These are phyloP conservation scores for Akanthomyces lecanii DNA, from an alignment of 2,329 filamentous ascomycete species.

Conservation along the genomic window DNA sequence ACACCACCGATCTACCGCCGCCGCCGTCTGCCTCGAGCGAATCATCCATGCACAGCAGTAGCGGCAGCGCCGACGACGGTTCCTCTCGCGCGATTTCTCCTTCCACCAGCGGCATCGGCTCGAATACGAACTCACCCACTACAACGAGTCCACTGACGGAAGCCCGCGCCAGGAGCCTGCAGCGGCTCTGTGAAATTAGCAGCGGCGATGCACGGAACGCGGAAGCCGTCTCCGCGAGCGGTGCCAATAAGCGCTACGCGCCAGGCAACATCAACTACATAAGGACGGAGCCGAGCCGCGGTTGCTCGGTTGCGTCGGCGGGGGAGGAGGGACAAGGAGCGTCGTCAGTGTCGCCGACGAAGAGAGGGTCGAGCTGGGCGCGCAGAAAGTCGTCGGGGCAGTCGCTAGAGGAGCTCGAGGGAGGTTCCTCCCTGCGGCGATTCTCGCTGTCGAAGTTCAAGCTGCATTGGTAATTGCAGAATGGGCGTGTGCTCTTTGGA, in stretches of 20 bases:
- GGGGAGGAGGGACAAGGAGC: not conserved
- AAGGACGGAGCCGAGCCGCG: not conserved
- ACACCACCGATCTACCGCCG: slow-evolving; percentile 7
- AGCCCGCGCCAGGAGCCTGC: slow-evolving; percentile 1
- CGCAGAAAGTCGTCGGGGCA: slow-evolving; percentile 3
- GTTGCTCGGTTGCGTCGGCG: not conserved
- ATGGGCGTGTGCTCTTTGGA: too few relatives aligned
- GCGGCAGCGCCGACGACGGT: not conserved
- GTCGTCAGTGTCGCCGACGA: not conserved
- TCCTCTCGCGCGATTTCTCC: not conserved
- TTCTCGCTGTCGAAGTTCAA: slow-evolving; percentile 3
- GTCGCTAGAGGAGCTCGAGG: slow-evolving; percentile 9
- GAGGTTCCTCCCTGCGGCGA: not conserved
- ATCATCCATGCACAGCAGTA: slow-evolving; percentile 4
- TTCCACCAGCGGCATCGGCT: not conserved
- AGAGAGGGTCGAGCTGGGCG: not conserved
- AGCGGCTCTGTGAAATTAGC: slow-evolving; percentile 11
- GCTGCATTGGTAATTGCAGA: not conserved
- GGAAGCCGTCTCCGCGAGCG: too few relatives aligned
- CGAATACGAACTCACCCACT: not conserved
- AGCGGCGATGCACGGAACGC: not conserved
- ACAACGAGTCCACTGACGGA: slow-evolving; percentile 2
- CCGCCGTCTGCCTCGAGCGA: not conserved
- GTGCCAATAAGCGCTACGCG: not conserved
- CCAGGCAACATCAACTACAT: slow-evolving; percentile 7